phyloP scores from a whole-genome alignment of 192 early-diverging fungal genomes.

The Coemansia aciculifera region DNA sequence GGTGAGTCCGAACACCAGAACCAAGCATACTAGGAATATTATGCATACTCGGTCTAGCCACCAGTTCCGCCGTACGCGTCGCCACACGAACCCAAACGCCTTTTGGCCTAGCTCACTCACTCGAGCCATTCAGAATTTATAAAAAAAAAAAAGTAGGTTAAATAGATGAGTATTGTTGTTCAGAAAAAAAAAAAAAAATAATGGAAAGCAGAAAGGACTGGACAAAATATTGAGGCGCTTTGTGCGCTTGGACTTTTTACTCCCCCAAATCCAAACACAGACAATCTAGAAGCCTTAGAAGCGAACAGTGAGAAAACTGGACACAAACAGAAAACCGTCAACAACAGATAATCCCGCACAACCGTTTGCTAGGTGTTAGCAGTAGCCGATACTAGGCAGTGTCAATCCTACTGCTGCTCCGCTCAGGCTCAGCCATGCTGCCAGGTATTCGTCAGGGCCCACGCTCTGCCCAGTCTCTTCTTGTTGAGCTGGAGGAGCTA shows the following conservation, averaged over 20 bases:
- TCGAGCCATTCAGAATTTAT: conserved; percentile 1
- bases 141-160: neutral
- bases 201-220: neutral
- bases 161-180: neutral
- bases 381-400: conserved; percentile 13
- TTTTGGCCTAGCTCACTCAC: conserved; percentile 12
- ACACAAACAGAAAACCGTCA: neutral
- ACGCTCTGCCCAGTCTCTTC: neutral
- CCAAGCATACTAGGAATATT: conserved; percentile 27
- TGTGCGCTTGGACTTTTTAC: neutral
- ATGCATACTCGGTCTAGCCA: conserved; percentile 53
- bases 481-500: neutral
- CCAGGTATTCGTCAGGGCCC: conserved; percentile 25
- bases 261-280: neutral
- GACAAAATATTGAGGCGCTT: neutral
- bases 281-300: neutral
- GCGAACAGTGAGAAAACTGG: neutral
- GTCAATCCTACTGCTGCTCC: conserved; percentile 43
- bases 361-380: neutral
- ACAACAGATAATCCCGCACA: neutral
- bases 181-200: neutral
- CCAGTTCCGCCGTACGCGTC: conserved; percentile 52
- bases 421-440: conserved; percentile 38
- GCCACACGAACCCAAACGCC: conserved; percentile 10
- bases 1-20: conserved; percentile 38